phyloP scores from a whole-genome alignment of 345 rosid genomes.

The Acer negundo region DNA sequence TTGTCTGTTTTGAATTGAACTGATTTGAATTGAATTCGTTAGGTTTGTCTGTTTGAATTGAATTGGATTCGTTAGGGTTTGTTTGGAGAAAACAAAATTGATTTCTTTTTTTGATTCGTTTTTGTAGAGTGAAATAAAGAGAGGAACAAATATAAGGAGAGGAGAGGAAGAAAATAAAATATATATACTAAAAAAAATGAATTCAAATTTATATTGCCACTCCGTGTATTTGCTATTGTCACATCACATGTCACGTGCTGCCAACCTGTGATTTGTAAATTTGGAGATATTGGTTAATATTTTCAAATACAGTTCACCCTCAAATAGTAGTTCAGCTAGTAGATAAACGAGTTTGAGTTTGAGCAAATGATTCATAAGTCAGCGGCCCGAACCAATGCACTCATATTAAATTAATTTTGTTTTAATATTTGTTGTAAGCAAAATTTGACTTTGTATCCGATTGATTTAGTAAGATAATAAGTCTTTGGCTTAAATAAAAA shows the following conservation, averaged over 20 bases:
- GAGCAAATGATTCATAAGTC: no score
- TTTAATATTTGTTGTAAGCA: background rate
- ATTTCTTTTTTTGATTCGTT: background rate
- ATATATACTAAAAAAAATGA: background rate
- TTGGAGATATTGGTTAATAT: no score
- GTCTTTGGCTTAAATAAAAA: no score
- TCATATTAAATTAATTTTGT: no score
- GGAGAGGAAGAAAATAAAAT: no score
- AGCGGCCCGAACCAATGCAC: no score
- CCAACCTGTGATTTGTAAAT: conserved; percentile 1
- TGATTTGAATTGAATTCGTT: background rate
- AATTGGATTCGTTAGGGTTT: conserved; percentile 13
- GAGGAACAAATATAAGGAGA: no score
- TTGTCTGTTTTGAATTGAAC: background rate
- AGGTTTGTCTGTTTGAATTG: no score
- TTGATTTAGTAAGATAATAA: background rate
- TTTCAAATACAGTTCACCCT: no score
- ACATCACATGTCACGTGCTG: conserved; percentile 1
- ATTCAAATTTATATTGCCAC: background rate
- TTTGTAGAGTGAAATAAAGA: background rate
- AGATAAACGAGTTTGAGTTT: no score
- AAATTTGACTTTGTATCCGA: background rate
- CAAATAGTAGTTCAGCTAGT: no score
- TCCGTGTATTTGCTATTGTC: background rate
- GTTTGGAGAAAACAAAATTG: background rate